Conservation (phyloP, 2,329 filamentous ascomycete species). For the Trichoderma hamatum region DNA sequence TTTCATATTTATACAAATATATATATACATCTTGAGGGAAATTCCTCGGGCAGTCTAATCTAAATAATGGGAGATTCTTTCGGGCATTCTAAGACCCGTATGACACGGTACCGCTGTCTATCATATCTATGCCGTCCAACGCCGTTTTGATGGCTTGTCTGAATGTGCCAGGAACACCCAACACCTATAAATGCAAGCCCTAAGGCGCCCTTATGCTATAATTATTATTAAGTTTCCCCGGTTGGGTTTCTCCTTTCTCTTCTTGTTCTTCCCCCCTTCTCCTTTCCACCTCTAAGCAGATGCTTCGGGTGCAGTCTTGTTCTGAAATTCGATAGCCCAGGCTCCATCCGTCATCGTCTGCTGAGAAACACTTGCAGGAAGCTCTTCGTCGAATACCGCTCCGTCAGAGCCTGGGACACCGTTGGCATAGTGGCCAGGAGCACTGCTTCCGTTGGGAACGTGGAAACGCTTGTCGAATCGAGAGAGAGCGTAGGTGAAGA, state of each 20-base stretch:
- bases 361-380: neutral
- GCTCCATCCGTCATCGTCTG: slow-evolving; percentile 5
- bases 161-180: neutral
- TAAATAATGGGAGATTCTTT: neutral
- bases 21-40: neutral
- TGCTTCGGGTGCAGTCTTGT: neutral
- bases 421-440: slow-evolving; percentile 54
- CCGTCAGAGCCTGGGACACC: slow-evolving; percentile 16
- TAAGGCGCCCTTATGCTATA: neutral
- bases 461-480: slow-evolving; percentile 77
- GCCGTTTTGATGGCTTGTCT: neutral
- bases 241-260: neutral
- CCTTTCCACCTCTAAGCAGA: neutral
- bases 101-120: neutral
- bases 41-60: neutral
- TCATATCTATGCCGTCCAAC: neutral
- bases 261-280: neutral
- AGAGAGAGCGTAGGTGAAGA: slow-evolving; percentile 66
- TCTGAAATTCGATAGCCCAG: neutral
- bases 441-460: slow-evolving; percentile 69
- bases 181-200: slow-evolving; percentile 8
- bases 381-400: slow-evolving; percentile 4
- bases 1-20: neutral
- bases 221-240: neutral
- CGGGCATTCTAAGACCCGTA: neutral